A percentile compares a stretch with the other conserved stretches of the same genome.
Evolutionary conservation across 805 yeast species (phyloP).

Genomic region (Torulaspora quercuum): DNA sequence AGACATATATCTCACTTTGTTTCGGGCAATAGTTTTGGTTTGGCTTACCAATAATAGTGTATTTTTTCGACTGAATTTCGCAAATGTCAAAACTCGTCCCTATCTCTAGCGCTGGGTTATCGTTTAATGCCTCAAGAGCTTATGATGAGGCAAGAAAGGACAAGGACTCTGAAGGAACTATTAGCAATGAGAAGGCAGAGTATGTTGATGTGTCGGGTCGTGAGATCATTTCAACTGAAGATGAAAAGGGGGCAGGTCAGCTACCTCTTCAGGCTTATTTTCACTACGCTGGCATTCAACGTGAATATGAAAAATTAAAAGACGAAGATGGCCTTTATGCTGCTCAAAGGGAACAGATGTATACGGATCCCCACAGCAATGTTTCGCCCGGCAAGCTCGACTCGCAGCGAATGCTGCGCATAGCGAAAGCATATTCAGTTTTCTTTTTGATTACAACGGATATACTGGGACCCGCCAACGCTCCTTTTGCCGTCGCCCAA

Average conservation of each 20-base stretch:
- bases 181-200: constrained; percentile 12
- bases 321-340: constrained; percentile 17
- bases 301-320: constrained; percentile 13
- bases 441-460: constrained; percentile 48
- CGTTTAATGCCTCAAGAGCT: constrained; percentile 1
- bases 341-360: constrained; percentile 16
- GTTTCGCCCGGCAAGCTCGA: constrained; percentile 13
- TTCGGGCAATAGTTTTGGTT: constrained; percentile 3
- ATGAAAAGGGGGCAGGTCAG: constrained; percentile 4
- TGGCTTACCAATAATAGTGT: constrained; percentile 1
- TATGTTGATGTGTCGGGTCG: constrained; percentile 12
- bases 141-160: constrained; percentile 6
- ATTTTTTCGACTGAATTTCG: constrained; percentile 1
- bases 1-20: background rate
- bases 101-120: constrained; percentile 9
- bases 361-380: constrained; percentile 15
- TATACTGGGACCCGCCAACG: constrained; percentile 46
- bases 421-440: constrained; percentile 31
- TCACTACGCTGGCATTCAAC: constrained; percentile 16
- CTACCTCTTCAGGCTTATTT: constrained; percentile 16
- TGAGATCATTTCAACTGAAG: constrained; percentile 12
- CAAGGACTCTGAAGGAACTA: constrained; percentile 1
- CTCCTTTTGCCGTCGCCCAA: constrained; percentile 45
- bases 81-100: constrained; percentile 13
- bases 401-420: constrained; percentile 15